Percentiles rank a stretch among this genome's conserved stretches.
Conservation (phyloP, 2,329 filamentous ascomycete genomes). For the Fusarium napiforme region DNA sequence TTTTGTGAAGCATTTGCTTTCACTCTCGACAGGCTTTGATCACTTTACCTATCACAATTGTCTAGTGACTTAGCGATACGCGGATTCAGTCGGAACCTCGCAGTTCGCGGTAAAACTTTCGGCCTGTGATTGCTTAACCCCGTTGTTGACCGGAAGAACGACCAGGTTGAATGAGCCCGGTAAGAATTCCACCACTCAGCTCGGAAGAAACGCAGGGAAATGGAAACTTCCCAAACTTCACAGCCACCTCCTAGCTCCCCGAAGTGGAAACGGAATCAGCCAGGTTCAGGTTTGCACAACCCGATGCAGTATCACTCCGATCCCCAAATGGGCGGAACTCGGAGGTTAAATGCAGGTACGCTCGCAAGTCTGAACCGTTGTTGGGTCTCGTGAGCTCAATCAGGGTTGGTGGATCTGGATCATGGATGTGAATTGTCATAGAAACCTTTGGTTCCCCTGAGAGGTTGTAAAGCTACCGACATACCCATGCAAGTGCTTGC, state of each 20-base stretch:
- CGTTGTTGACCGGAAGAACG: neutral
- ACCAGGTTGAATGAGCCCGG: neutral
- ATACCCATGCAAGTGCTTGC: constrained; percentile 1
- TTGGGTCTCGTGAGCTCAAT: neutral
- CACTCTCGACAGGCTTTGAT: neutral
- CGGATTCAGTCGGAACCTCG: constrained; percentile 1
- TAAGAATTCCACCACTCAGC: constrained; percentile 35
- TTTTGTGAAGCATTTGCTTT: neutral
- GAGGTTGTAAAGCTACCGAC: neutral
- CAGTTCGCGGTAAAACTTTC: neutral
- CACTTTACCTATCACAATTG: neutral
- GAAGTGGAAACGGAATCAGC: constrained; percentile 10
- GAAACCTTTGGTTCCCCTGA: constrained; percentile 17
- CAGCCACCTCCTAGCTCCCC: constrained; percentile 15
- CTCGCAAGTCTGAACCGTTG: neutral
- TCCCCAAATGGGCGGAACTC: neutral
- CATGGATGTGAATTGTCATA: neutral
- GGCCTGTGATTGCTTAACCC: neutral
- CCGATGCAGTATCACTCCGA: constrained; percentile 25
- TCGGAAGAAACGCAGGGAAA: neutral
- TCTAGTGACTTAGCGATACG: neutral
- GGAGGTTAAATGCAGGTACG: constrained; percentile 18
- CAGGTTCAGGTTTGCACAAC: constrained; percentile 15
- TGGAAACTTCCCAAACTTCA: constrained; percentile 14
- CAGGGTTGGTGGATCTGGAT: neutral